phyloP scores from a whole-genome alignment of 176 grass and related monocot genomes.

The Canna indica region DNA sequence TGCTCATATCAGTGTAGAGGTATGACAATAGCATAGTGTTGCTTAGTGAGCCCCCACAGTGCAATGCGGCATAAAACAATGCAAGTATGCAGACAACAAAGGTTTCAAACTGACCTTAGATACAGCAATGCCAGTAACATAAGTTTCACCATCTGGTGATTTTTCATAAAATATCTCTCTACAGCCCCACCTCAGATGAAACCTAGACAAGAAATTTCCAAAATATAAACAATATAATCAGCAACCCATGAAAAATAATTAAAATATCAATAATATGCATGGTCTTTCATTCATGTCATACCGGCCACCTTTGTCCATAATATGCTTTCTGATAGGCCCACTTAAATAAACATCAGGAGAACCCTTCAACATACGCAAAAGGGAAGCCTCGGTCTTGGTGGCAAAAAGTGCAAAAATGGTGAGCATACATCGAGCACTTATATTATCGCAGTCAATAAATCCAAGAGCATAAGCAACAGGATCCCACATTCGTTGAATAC shows the following conservation, averaged over 20 bases:
- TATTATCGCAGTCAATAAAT: constrained; percentile 99
- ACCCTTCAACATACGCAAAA: constrained; percentile 96
- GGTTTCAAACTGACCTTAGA: constrained; percentile 74
- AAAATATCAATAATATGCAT: constrained; percentile 12
- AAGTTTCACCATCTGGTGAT: constrained; percentile 45
- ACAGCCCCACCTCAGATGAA: constrained; percentile 95
- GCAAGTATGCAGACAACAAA: no score
- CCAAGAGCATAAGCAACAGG: constrained; percentile 97
- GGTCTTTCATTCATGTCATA: constrained; percentile 30
- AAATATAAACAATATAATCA: background rate
- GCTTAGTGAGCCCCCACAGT: no score
- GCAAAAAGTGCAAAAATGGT: constrained; percentile 97
- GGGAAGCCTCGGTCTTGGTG: constrained; percentile 92
- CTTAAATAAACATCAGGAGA: constrained; percentile 96
- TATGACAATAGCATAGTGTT: no score
- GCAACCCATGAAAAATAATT: background rate
- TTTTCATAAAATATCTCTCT: constrained; percentile 85
- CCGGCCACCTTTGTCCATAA: constrained; percentile 90
- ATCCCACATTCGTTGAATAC: constrained; percentile 94
- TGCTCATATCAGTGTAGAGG: no score
- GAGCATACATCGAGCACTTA: constrained; percentile 98
- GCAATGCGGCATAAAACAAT: no score
- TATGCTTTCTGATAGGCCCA: constrained; percentile 93
- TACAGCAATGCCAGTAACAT: constrained; percentile 75
- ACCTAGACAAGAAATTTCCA: constrained; percentile 36